Evolutionary conservation across 805 yeast genomes (phyloP), one percentile per base, ranked within the genome.

Genomic region (Metschnikowia similis): DNA sequence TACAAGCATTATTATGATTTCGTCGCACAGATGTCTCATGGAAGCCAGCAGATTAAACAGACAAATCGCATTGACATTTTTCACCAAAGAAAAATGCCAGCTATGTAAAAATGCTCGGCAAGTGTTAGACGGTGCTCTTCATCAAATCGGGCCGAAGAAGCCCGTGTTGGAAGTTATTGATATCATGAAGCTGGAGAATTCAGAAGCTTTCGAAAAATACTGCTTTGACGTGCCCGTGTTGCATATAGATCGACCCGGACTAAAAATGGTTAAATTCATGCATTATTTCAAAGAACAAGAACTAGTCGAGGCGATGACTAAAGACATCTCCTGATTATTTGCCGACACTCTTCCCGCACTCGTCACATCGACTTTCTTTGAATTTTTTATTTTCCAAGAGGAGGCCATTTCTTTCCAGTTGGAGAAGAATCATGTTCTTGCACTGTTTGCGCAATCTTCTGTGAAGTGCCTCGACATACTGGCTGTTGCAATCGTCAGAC

Each of bases 141-240:
- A 65, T 13, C 63, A 66, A 35, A 61, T 62, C 8, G 55, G 53
- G 9, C 57, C 69, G 1, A 48, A 53, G 34, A 56, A 62, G 4
- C 56, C 76, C 2, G 56, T 67, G 7, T 61, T 81, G 47, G 63
- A 67, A 3, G 66, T 71, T 10, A 67, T 84, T 3, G 87, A 87
- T 60, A 86, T 87, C 31, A 79, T 79, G 63, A 70, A 74, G 28
- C 81, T 82, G 0, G 76, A 77, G 47, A 83, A 86, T 59, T 70
- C 77, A 43, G 70, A 74, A 43, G 85, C 89, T 84, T 85, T 83
- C 75, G 87, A 85, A 46, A 72, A 75, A 52, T 87, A 86, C 56
- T 81, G 90, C 57, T 85, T 82, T 62, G 95, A 87, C 60, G 85
- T 87, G 6, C 95, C 95, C 0, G 95, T 87, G 0, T 61, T 87